Percentiles rank a stretch among this genome's conserved stretches.
These are phyloP conservation scores for Candida boleticola DNA, from an alignment of 805 yeast species.

Conservation along the genomic window DNA sequence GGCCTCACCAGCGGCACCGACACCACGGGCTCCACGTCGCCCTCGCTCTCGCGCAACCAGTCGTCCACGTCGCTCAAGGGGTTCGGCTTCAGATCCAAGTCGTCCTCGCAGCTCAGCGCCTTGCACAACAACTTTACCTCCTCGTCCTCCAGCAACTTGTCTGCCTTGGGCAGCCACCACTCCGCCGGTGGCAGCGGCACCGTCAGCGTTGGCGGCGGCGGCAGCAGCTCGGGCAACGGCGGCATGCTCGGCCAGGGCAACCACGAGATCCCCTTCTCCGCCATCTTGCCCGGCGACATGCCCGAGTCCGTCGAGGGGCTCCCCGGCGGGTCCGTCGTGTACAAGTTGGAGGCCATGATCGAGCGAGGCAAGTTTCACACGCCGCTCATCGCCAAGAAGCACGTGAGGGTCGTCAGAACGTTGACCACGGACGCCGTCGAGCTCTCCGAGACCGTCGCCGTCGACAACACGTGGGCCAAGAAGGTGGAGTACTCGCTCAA, in stretches of 20 bases:
- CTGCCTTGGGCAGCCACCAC: slow-evolving; percentile 6
- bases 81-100: slow-evolving; percentile 37
- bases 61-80: slow-evolving; percentile 44
- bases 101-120: slow-evolving; percentile 17
- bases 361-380: slow-evolving; percentile 79
- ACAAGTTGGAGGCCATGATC: slow-evolving; percentile 72
- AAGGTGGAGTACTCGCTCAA: slow-evolving; percentile 88
- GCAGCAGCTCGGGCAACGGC: slow-evolving; percentile 45
- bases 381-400: slow-evolving; percentile 64
- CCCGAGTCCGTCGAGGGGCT: slow-evolving; percentile 90
- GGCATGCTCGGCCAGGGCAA: slow-evolving; percentile 53
- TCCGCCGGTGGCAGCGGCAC: slow-evolving; percentile 11
- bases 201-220: slow-evolving; percentile 10
- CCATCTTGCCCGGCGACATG: slow-evolving; percentile 78
- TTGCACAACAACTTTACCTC: slow-evolving; percentile 4
- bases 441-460: slow-evolving; percentile 85
- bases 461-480: slow-evolving; percentile 93
- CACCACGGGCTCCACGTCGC: slow-evolving; percentile 18
- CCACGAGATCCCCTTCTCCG: slow-evolving; percentile 86
- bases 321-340: slow-evolving; percentile 71
- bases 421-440: slow-evolving; percentile 85
- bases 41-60: slow-evolving; percentile 36
- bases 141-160: slow-evolving; percentile 16
- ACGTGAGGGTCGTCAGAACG: slow-evolving; percentile 79
- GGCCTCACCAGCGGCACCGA: slow-evolving; percentile 12